These are phyloP conservation scores for Mycena vulgaris DNA, from an alignment of 768 basidiomycete species.

Conservation along the genomic window DNA sequence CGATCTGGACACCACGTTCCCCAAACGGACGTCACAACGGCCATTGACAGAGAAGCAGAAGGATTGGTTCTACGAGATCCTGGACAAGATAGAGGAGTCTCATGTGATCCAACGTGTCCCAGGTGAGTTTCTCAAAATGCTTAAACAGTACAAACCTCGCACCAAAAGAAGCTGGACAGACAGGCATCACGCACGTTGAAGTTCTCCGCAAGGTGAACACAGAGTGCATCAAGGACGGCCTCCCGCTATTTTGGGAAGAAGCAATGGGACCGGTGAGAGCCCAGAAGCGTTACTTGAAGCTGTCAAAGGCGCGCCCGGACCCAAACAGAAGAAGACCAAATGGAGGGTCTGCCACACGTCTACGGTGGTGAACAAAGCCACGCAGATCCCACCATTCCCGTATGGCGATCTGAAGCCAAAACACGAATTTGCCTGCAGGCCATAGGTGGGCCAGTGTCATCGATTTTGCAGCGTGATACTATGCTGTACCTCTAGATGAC, in stretches of 20 bases:
- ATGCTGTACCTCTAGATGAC: too few relatives aligned
- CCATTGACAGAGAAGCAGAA: background rate
- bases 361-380: slow-evolving; percentile 16
- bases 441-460: slow-evolving; percentile 37
- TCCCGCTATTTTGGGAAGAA: too few relatives aligned
- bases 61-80: too few relatives aligned
- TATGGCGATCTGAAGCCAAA: slow-evolving; percentile 57
- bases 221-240: slow-evolving; percentile 1
- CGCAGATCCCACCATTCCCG: slow-evolving; percentile 48
- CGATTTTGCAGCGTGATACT: slow-evolving; percentile 47
- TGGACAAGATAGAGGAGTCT: background rate
- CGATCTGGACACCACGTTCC: background rate
- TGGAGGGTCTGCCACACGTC: slow-evolving; percentile 5
- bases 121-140: slow-evolving; percentile 12
- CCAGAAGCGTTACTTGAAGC: slow-evolving; percentile 11
- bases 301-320: background rate
- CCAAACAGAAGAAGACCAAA: slow-evolving; percentile 1
- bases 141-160: slow-evolving; percentile 6
- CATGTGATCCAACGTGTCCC: background rate
- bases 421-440: slow-evolving; percentile 48
- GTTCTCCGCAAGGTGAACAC: slow-evolving; percentile 10
- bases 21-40: background rate
- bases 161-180: too few relatives aligned
- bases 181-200: background rate
- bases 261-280: slow-evolving; percentile 7